phyloP scores from a whole-genome alignment of 2,329 filamentous ascomycete genomes.

The Pezicula radicicola region DNA sequence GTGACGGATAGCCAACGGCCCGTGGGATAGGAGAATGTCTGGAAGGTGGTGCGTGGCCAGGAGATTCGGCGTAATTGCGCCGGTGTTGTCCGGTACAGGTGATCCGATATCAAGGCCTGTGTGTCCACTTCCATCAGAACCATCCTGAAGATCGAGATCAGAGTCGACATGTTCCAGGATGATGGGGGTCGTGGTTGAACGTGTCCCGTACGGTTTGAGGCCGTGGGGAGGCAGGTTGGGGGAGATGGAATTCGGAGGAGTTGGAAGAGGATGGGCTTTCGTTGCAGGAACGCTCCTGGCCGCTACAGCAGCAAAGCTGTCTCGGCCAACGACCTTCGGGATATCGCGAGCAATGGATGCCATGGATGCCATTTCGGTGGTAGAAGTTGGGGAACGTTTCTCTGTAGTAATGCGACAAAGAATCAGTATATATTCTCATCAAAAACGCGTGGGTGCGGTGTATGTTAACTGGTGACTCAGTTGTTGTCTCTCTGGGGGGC shows the following conservation, averaged over 20 bases:
- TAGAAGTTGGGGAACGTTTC: conserved; percentile 25
- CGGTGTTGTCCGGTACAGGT: conserved; percentile 62
- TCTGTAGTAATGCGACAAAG: conserved; percentile 25
- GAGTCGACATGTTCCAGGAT: conserved; percentile 70
- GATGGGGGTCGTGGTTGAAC: conserved; percentile 26
- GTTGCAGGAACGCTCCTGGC: conserved; percentile 54
- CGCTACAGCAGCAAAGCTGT: conserved; percentile 73
- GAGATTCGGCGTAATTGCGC: conserved; percentile 79
- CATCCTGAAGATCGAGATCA: conserved; percentile 81
- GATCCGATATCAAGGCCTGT: conserved; percentile 20
- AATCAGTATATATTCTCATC: conserved; percentile 14
- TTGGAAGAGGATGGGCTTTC: conserved; percentile 69
- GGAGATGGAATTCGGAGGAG: conserved; percentile 93
- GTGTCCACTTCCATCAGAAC: conserved; percentile 41
- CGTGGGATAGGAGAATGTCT: conserved; percentile 84
- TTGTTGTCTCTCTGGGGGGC: conserved; percentile 6
- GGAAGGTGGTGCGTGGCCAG: conserved; percentile 89
- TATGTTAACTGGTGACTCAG: background rate
- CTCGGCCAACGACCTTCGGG: conserved; percentile 56
- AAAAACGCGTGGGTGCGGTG: conserved; percentile 11
- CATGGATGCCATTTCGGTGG: conserved; percentile 59
- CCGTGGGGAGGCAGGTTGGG: conserved; percentile 81
- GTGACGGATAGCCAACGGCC: conserved; percentile 89
- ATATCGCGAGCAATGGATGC: conserved; percentile 64
- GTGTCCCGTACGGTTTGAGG: conserved; percentile 59